Evolutionary conservation across 805 yeast genomes (phyloP).

Genomic region (Candida golubevii): DNA sequence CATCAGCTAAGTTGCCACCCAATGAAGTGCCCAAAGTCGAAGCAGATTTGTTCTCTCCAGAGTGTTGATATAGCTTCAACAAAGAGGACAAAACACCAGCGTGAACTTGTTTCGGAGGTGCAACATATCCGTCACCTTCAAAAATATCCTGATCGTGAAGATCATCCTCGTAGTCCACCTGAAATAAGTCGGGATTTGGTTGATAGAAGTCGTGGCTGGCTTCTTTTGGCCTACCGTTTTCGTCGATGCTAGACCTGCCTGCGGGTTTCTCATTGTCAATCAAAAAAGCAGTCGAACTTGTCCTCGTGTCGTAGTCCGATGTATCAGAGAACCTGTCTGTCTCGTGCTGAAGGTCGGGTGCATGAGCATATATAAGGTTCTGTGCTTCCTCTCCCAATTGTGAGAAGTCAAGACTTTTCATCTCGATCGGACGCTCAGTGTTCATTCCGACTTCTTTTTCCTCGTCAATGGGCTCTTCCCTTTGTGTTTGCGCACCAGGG

Average conservation of each 20-base stretch:
- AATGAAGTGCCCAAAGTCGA: conserved; percentile 22
- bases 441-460: conserved; percentile 18
- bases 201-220: conserved; percentile 23
- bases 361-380: conserved; percentile 49
- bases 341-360: conserved; percentile 21
- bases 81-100: conserved; percentile 85
- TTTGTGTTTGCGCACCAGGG: conserved; percentile 33
- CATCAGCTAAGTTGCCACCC: conserved; percentile 23
- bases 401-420: conserved; percentile 40
- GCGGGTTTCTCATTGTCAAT: conserved; percentile 8
- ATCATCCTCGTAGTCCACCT: conserved; percentile 30
- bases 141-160: conserved; percentile 27
- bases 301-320: conserved; percentile 5
- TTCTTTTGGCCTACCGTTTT: background rate
- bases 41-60: conserved; percentile 25
- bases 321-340: conserved; percentile 2
- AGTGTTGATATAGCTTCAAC: conserved; percentile 62
- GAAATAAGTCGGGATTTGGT: conserved; percentile 44
- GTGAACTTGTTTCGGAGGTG: conserved; percentile 61
- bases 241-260: conserved; percentile 4
- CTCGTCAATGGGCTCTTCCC: conserved; percentile 20
- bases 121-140: conserved; percentile 39
- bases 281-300: conserved; percentile 6
- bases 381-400: conserved; percentile 50
- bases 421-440: conserved; percentile 39